A percentile compares a stretch with the other conserved stretches of the same genome.
These are phyloP conservation scores for Termitomyces sp. DNA, from an alignment of 768 basidiomycete species.

Conservation along the genomic window DNA sequence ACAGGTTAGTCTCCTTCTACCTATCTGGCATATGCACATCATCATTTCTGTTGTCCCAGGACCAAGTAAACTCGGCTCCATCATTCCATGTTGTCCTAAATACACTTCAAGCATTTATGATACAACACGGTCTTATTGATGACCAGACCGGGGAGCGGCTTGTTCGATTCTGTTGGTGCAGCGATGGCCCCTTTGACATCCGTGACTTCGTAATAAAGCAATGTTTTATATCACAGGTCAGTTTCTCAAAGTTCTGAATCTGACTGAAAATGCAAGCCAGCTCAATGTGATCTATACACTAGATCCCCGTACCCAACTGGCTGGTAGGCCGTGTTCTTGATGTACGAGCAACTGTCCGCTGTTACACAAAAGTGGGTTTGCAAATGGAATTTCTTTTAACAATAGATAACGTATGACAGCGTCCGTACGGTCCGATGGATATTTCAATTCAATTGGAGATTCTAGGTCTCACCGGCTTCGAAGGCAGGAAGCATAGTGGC, in stretches of 20 bases:
- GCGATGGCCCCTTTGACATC: conserved; percentile 80
- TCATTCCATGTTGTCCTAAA: conserved; percentile 67
- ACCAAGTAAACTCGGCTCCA: conserved; percentile 77
- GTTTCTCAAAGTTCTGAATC: conserved; percentile 23
- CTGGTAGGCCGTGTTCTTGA: conserved; percentile 72
- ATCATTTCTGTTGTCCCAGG: conserved; percentile 38
- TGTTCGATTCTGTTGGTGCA: conserved; percentile 76
- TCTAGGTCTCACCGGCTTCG: conserved; percentile 72
- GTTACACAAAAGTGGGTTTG: conserved; percentile 19
- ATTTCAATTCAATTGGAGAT: conserved; percentile 71
- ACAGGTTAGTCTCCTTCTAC: conserved; percentile 55
- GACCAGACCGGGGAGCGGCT: conserved; percentile 50
- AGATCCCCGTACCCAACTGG: conserved; percentile 73
- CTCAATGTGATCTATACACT: conserved; percentile 7
- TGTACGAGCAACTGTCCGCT: conserved; percentile 58
- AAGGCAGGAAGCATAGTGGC: conserved; percentile 84
- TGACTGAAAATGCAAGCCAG: too few relatives aligned
- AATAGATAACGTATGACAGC: conserved; percentile 17
- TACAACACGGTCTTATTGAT: conserved; percentile 68
- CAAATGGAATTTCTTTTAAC: conserved; percentile 4
- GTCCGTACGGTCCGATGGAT: conserved; percentile 40
- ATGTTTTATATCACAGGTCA: conserved; percentile 80
- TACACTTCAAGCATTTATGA: conserved; percentile 63
- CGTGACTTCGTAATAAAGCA: conserved; percentile 87
- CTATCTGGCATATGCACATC: not conserved